A percentile compares a stretch with the other conserved stretches of the same genome.
phyloP scores from a whole-genome alignment of 768 basidiomycete species.

The Termitomyces sp. region DNA sequence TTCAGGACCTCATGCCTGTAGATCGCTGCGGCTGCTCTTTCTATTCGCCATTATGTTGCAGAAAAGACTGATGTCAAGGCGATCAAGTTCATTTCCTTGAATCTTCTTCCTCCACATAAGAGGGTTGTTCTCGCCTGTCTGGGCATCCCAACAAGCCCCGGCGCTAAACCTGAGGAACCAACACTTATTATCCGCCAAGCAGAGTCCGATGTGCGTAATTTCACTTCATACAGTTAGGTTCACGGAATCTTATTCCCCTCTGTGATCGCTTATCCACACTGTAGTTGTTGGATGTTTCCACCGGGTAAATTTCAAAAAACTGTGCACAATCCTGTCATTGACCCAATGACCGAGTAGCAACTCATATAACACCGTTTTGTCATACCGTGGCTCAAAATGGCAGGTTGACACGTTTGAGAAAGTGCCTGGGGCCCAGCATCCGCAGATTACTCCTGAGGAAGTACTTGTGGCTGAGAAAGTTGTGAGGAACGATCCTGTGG shows the following conservation, averaged over 20 bases:
- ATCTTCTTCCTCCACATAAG: slow-evolving; percentile 69
- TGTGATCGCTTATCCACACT: neutral
- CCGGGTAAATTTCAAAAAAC: slow-evolving; percentile 44
- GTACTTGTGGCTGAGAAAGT: slow-evolving; percentile 68
- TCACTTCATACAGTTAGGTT: neutral
- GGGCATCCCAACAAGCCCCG: slow-evolving; percentile 64
- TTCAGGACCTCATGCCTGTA: slow-evolving; percentile 19
- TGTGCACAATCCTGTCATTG: slow-evolving; percentile 6
- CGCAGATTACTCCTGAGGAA: slow-evolving; percentile 82
- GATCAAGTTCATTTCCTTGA: slow-evolving; percentile 65
- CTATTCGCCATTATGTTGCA: slow-evolving; percentile 49
- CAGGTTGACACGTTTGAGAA: slow-evolving; percentile 50
- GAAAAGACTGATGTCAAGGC: slow-evolving; percentile 56
- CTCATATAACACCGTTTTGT: slow-evolving; percentile 53
- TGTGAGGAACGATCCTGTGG: slow-evolving; percentile 57
- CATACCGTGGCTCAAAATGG: slow-evolving; percentile 52
- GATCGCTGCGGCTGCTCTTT: slow-evolving; percentile 61
- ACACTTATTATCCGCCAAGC: slow-evolving; percentile 59
- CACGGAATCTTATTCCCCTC: neutral
- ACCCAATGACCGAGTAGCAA: slow-evolving; percentile 17
- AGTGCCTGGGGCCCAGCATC: slow-evolving; percentile 65
- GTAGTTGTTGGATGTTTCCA: slow-evolving; percentile 74
- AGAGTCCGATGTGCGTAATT: slow-evolving; percentile 63
- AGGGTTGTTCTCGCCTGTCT: slow-evolving; percentile 71
- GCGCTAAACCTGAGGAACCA: slow-evolving; percentile 46